Percentiles rank a stretch among this genome's conserved stretches.
Conservation (phyloP, 768 basidiomycete species). For the Mycena galopus region DNA sequence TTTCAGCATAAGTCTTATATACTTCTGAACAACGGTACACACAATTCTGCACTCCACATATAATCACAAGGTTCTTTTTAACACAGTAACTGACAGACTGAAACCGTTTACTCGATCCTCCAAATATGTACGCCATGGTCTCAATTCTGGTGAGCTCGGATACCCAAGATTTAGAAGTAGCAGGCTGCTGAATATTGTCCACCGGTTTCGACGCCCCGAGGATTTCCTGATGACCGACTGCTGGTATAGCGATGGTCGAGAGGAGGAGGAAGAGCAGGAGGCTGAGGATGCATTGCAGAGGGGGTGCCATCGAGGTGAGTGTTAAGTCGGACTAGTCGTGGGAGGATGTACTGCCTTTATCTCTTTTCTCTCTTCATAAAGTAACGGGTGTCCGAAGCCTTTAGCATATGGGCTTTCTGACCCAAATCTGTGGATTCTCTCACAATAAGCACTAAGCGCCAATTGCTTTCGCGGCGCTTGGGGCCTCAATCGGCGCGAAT, state of each 20-base stretch:
- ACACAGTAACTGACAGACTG: not conserved
- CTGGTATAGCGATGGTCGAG: not conserved
- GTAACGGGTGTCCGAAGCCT: too few species aligned
- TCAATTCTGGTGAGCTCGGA: conserved; percentile 9
- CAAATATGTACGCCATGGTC: not conserved
- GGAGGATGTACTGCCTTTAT: not conserved
- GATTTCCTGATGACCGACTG: not conserved
- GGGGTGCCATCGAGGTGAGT: not conserved
- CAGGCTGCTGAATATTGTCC: conserved; percentile 6
- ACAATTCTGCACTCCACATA: not conserved
- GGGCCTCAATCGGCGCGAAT: too few species aligned
- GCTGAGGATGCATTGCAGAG: not conserved
- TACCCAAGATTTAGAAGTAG: conserved; percentile 3
- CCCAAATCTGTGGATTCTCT: too few species aligned
- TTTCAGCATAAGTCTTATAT: too few species aligned
- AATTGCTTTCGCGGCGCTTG: too few species aligned
- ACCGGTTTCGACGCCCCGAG: not conserved
- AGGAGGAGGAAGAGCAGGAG: not conserved
- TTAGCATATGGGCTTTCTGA: too few species aligned
- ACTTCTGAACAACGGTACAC: not conserved
- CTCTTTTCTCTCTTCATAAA: too few species aligned
- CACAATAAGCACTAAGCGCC: too few species aligned
- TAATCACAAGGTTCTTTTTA: not conserved
- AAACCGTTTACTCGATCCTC: not conserved
- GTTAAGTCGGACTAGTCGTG: not conserved